Evolutionary conservation across 805 yeast genomes (phyloP), one percentile per base, ranked within the genome.

Genomic region (Metschnikowia orientalis): DNA sequence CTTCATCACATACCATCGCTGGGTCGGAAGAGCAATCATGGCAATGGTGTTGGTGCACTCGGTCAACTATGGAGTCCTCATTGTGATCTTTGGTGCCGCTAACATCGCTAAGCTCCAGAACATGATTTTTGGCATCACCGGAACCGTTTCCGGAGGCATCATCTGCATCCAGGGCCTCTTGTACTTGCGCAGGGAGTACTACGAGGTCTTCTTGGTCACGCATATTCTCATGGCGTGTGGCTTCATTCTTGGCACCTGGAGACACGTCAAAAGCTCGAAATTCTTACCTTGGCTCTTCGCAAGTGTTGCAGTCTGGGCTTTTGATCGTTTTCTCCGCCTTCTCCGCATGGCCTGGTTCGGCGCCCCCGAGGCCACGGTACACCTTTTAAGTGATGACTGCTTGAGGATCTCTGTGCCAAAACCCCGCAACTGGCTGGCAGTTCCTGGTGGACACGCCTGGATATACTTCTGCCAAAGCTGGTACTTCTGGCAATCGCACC

Each of bases 401-500:
- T 50, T 64, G 27, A 54, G 59, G 36, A 61, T 64, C 2, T 39
- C 42, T 1, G 55, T 61, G 4, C 64, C 67, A 5, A 61, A 53
- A 20, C 69, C 71, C 13, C 37, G 35, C 6, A 44, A 51, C 42
- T 64, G 70, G 71, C 48, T 50, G 8, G 41, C 63, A 1, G 41
- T 53, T 19, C 68, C 69, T 4, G 69, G 69, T 10, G 64, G 68
- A 1, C 65, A 64, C 44, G 69, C 61, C 3, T 64, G 63, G 44
- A 45, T 64, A 29, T 61, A 61, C 35, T 63, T 65, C 36, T 37
- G 58, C 17, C 47, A 51, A 27, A 56, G 59, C 9, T 28, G 48
- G 14, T 59, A 54, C 43, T 65, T 64, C 44, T 64, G 66, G 66
- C 70, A 64, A 48, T 59, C 67, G 5, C 71, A 65, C 44, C 69